Evolutionary conservation across 192 early-diverging fungal genomes (phyloP), one percentile per base, ranked within the genome.

Genomic region (Linderina pennispora): DNA sequence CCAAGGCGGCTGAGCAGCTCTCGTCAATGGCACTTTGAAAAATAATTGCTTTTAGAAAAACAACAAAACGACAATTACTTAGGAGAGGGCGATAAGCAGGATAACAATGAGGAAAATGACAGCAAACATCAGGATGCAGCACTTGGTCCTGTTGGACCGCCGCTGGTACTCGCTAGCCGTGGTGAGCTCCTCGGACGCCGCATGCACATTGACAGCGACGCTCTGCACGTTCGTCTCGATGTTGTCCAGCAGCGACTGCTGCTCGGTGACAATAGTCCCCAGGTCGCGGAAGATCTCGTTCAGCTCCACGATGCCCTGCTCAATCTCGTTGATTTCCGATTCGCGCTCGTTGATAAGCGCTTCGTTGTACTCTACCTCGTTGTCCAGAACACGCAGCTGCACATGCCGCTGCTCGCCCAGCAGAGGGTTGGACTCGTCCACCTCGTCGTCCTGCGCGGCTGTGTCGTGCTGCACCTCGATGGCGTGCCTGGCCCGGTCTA

Each of bases 271-370:
- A 49, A 99, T 79, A 3, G 91, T 94, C 0, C 91, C 92, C 34
- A 99, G 58, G 73, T 97, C 93, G 45, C 92, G 69, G 62, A 99
- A 99, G 48, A 99, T 91, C 62, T 97, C 93, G 63, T 97, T 99
- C 15, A 99, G 75, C 56, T 97, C 91, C 4, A 78, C 80, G 37
- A 97, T 97, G 17, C 89, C 91, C 45, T 84, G 80, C 58, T 97
- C 94, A 56, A 99, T 94, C 36, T 87, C 88, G 38, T 79, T 77
- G 17, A 99, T 83, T 45, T 97, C 96, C 19, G 80, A 78, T 53
- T 99, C 96, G 16, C 96, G 82, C 71, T 99, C 94, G 13, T 78
- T 78, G 54, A 99, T 99, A 28, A 99, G 56, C 1, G 79, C 77
- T 56, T 97, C 93, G 62, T 99, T 99, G 52, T 86, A 95, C 63